Evolutionary conservation across 371 early-diverging fungal genomes (phyloP).

Genomic region (Mortierella sp.): DNA sequence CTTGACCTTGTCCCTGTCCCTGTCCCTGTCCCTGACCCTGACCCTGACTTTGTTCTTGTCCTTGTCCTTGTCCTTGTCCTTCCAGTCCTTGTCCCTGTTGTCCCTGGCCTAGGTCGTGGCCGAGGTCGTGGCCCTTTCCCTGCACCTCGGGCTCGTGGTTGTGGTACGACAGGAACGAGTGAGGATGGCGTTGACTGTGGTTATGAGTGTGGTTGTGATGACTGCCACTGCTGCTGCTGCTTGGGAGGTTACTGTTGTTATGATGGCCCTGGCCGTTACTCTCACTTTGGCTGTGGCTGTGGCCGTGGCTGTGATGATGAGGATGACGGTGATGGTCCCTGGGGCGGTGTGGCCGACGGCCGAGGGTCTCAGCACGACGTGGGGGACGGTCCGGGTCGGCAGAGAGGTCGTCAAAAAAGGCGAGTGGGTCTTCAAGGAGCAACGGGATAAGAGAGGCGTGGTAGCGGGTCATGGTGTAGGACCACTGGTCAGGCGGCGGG

Average conservation of each 20-base stretch:
- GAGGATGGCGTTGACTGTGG: neutral
- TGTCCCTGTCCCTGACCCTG: constrained; percentile 3
- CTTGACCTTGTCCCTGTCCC: neutral
- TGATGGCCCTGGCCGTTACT: too few relatives aligned
- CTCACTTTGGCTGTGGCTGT: too few relatives aligned
- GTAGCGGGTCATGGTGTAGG: constrained; percentile 49
- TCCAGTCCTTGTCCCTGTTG: neutral
- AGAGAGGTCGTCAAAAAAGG: constrained; percentile 27
- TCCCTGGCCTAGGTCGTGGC: neutral
- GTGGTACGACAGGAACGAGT: neutral
- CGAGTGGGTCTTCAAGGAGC: constrained; percentile 40
- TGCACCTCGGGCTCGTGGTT: neutral
- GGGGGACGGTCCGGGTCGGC: too few relatives aligned
- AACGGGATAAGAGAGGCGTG: constrained; percentile 49
- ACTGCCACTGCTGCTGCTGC: neutral
- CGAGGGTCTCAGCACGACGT: too few relatives aligned
- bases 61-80: constrained; percentile 3
- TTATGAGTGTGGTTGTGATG: neutral
- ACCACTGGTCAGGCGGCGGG: constrained; percentile 51
- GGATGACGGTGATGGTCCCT: neutral
- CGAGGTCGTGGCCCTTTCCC: neutral
- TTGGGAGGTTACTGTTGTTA: too few relatives aligned
- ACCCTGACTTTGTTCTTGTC: neutral
- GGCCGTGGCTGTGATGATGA: neutral
- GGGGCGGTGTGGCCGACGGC: too few relatives aligned